phyloP scores from a whole-genome alignment of 129 eudicot genomes.

The Smallanthus sonchifolius region DNA sequence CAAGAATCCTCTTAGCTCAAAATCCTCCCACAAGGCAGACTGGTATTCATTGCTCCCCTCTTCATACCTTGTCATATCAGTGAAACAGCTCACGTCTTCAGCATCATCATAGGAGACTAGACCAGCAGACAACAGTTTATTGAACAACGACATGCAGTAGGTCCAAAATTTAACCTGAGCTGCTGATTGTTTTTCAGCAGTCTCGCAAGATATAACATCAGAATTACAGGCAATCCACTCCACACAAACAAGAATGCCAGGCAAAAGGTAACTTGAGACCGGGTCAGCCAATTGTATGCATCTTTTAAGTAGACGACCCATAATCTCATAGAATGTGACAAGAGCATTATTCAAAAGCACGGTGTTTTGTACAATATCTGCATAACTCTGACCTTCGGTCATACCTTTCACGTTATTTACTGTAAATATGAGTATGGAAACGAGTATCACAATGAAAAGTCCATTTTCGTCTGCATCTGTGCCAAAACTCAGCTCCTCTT shows the following conservation, averaged over 20 bases:
- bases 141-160: slow-evolving; percentile 42
- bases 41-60: slow-evolving; percentile 46
- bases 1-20: slow-evolving; percentile 58
- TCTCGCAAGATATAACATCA: slow-evolving; percentile 36
- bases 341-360: slow-evolving; percentile 42
- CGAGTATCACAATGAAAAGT: slow-evolving; percentile 47
- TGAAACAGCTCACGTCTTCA: slow-evolving; percentile 42
- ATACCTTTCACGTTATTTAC: slow-evolving; percentile 48
- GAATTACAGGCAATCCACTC: slow-evolving; percentile 63
- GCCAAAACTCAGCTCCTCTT: slow-evolving; percentile 46
- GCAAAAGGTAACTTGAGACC: slow-evolving; percentile 44
- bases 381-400: slow-evolving; percentile 56
- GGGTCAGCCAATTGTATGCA: slow-evolving; percentile 44
- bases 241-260: slow-evolving; percentile 48
- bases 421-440: slow-evolving; percentile 49
- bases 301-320: slow-evolving; percentile 41
- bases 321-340: slow-evolving; percentile 36
- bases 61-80: slow-evolving; percentile 49
- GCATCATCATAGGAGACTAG: slow-evolving; percentile 33
- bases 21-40: slow-evolving; percentile 66
- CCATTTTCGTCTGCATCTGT: slow-evolving; percentile 40
- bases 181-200: slow-evolving; percentile 31
- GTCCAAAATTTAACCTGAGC: slow-evolving; percentile 43
- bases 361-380: slow-evolving; percentile 55
- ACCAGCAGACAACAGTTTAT: slow-evolving; percentile 39